Conservation (phyloP, 768 basidiomycete species). For the Suillus clintonianus region DNA sequence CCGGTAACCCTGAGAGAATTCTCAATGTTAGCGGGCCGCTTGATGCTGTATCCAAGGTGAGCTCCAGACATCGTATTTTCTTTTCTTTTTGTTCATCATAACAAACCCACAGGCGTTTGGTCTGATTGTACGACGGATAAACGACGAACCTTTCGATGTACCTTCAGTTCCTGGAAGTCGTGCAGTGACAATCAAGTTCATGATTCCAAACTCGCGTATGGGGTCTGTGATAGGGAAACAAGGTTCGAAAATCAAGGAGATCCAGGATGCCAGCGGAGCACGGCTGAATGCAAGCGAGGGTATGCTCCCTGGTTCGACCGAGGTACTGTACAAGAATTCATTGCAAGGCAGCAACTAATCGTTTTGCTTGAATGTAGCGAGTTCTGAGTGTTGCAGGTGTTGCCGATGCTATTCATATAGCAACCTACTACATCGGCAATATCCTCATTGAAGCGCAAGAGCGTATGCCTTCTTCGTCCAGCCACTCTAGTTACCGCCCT, state of each 20-base stretch:
- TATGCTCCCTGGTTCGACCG: conserved; percentile 99
- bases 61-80: conserved; percentile 21
- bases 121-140: conserved; percentile 96
- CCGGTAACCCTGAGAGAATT: conserved; percentile 98
- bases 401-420: conserved; percentile 98
- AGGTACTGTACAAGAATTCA: conserved; percentile 54
- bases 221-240: conserved; percentile 98
- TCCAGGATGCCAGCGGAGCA: conserved; percentile 97
- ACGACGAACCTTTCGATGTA: conserved; percentile 97
- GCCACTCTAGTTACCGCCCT: conserved; percentile 68
- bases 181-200: conserved; percentile 99
- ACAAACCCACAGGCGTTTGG: conserved; percentile 79
- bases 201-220: conserved; percentile 99
- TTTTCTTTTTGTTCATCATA: conserved; percentile 4
- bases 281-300: conserved; percentile 95
- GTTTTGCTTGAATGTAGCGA: conserved; percentile 55
- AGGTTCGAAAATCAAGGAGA: conserved; percentile 98
- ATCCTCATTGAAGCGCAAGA: conserved; percentile 94
- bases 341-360: conserved; percentile 9
- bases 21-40: conserved; percentile 94
- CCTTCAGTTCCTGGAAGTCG: conserved; percentile 97
- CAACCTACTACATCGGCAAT: conserved; percentile 98
- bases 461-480: conserved; percentile 68
- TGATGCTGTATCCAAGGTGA: conserved; percentile 97
- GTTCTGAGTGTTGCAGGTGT: conserved; percentile 98